These are phyloP conservation scores for Colletotrichum tanaceti DNA, from an alignment of 2,329 filamentous ascomycete species.

Conservation along the genomic window DNA sequence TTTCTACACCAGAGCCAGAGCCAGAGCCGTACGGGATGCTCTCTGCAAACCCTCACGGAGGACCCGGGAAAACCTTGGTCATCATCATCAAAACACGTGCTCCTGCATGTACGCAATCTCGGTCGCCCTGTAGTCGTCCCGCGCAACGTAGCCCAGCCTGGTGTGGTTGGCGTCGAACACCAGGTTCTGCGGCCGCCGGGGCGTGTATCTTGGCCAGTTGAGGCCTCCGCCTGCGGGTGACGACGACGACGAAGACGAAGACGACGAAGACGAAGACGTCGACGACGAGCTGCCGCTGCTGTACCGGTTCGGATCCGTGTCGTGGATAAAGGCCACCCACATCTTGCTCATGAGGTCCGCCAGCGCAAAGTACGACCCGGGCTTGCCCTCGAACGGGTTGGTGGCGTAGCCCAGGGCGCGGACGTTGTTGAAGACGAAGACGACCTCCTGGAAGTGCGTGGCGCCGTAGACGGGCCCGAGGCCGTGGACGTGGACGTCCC, in stretches of 20 bases:
- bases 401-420: slow-evolving; percentile 63
- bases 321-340: slow-evolving; percentile 63
- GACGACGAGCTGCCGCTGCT: no score
- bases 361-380: slow-evolving; percentile 55
- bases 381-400: slow-evolving; percentile 55
- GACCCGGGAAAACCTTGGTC: no score
- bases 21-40: no score
- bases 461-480: slow-evolving; percentile 42
- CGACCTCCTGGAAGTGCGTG: slow-evolving; percentile 47
- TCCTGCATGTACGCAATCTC: slow-evolving; percentile 54
- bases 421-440: slow-evolving; percentile 63
- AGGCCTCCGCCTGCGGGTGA: no score
- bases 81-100: slow-evolving; percentile 5
- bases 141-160: slow-evolving; percentile 52
- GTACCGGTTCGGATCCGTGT: slow-evolving; percentile 60
- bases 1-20: no score
- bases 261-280: no score
- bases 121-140: slow-evolving; percentile 57
- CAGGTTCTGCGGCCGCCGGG: slow-evolving; percentile 56
- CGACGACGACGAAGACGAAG: no score
- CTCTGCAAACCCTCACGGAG: no score
- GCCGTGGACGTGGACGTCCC: slow-evolving; percentile 52
- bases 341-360: slow-evolving; percentile 61
- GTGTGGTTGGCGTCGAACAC: slow-evolving; percentile 63
- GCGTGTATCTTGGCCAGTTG: slow-evolving; percentile 59